Conservation (phyloP, 2,329 filamentous ascomycete species). For the Alternaria rosae region DNA sequence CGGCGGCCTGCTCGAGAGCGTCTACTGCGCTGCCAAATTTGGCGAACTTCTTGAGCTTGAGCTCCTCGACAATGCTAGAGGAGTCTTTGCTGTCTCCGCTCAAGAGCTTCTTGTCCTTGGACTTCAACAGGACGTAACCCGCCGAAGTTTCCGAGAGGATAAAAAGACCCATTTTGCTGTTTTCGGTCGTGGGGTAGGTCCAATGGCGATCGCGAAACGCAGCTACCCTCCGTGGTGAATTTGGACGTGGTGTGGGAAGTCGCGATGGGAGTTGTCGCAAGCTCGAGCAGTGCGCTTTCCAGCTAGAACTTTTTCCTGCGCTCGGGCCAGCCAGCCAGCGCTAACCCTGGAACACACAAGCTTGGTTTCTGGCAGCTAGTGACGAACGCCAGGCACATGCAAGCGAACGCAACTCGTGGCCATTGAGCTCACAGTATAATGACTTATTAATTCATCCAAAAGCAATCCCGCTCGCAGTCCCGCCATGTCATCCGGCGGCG, state of each 20-base stretch:
- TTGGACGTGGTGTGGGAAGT: conserved; percentile 26
- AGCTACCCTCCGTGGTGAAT: conserved; percentile 16
- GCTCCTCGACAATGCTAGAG: conserved; percentile 85
- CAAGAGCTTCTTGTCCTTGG: conserved; percentile 97
- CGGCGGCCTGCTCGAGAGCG: conserved; percentile 82
- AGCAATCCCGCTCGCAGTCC: neutral
- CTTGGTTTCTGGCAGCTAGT: neutral
- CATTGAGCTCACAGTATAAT: neutral
- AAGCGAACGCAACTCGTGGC: neutral
- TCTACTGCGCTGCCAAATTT: conserved; percentile 95
- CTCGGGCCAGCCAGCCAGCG: conserved; percentile 5
- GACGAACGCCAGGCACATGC: conserved; percentile 1
- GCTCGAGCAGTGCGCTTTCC: conserved; percentile 13
- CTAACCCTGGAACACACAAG: conserved; percentile 10
- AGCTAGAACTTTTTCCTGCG: conserved; percentile 21
- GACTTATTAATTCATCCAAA: neutral
- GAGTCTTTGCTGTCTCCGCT: conserved; percentile 77
- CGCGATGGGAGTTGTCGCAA: conserved; percentile 26
- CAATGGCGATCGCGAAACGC: conserved; percentile 14
- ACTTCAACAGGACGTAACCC: conserved; percentile 98
- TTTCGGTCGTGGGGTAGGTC: conserved; percentile 6
- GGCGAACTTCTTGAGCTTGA: conserved; percentile 95
- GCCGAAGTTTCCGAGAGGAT: conserved; percentile 59
- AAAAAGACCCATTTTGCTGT: conserved; percentile 52
- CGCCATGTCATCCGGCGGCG: conserved; percentile 28